phyloP scores from a whole-genome alignment of 345 rosid genomes.

The Laguncularia racemosa region DNA sequence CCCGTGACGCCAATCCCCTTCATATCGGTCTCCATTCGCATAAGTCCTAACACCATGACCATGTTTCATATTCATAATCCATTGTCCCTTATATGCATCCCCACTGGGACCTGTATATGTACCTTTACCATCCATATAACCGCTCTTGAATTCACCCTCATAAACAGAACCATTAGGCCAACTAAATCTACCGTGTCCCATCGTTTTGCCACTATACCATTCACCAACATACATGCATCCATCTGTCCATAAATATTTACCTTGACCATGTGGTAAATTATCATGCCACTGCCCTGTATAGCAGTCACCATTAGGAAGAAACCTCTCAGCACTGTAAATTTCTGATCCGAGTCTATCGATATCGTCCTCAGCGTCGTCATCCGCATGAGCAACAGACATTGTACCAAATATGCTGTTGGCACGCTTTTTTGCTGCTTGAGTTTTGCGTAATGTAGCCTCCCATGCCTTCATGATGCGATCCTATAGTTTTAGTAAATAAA shows the following conservation, averaged over 20 bases:
- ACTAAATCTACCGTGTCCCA: slow-evolving; percentile 76
- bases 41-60: slow-evolving; percentile 60
- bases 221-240: slow-evolving; percentile 87
- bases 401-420: slow-evolving; percentile 87
- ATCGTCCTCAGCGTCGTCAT: slow-evolving; percentile 33
- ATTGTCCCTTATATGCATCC: slow-evolving; percentile 62
- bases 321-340: slow-evolving; percentile 51
- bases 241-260: slow-evolving; percentile 85
- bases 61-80: slow-evolving; percentile 90
- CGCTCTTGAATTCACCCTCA: slow-evolving; percentile 88
- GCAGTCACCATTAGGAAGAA: slow-evolving; percentile 78
- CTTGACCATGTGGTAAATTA: slow-evolving; percentile 76
- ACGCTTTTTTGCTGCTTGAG: slow-evolving; percentile 82
- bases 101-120: slow-evolving; percentile 54
- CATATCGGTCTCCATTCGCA: slow-evolving; percentile 70
- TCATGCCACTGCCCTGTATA: slow-evolving; percentile 87
- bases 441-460: slow-evolving; percentile 85
- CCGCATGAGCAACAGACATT: slow-evolving; percentile 38
- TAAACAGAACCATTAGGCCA: slow-evolving; percentile 93
- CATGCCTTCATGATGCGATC: slow-evolving; percentile 71
- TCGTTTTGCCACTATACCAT: slow-evolving; percentile 74
- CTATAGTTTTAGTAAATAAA: background rate
- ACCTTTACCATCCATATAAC: slow-evolving; percentile 87
- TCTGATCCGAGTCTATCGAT: slow-evolving; percentile 18
- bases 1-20: slow-evolving; percentile 86